These are phyloP conservation scores for Fraxinus velutina DNA, from an alignment of 305 asterid species.

Conservation along the genomic window DNA sequence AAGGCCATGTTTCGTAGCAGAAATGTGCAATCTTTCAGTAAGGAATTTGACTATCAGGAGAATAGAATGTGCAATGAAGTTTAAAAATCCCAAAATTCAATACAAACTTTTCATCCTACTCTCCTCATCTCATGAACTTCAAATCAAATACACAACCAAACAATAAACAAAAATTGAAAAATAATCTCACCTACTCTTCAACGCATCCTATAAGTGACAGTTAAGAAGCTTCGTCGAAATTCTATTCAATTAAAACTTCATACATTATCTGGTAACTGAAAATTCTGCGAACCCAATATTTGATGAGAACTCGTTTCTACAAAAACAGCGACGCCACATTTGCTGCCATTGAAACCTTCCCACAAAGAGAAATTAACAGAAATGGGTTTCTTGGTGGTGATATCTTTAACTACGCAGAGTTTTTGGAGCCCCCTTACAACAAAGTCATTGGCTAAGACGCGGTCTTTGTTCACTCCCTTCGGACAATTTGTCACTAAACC, in stretches of 20 bases:
- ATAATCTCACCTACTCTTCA: not conserved
- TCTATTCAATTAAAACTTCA: slow-evolving; percentile 10
- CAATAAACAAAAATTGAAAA: not conserved
- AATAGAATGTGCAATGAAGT: not conserved
- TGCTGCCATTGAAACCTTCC: slow-evolving; percentile 63
- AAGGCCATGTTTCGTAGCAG: not conserved
- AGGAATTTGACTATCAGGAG: too few species aligned
- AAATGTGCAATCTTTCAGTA: too few species aligned
- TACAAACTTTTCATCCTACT: not conserved
- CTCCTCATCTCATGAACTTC: not conserved
- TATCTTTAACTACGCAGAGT: slow-evolving; percentile 49
- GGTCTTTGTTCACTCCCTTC: slow-evolving; percentile 63
- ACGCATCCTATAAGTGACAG: not conserved
- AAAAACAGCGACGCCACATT: slow-evolving; percentile 61
- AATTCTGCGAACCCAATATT: slow-evolving; percentile 68
- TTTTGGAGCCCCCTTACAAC: slow-evolving; percentile 73
- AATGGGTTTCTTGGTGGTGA: slow-evolving; percentile 49
- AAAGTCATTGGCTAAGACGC: slow-evolving; percentile 65
- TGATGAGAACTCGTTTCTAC: slow-evolving; percentile 51
- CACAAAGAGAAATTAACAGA: slow-evolving; percentile 55
- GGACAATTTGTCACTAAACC: slow-evolving; percentile 60
- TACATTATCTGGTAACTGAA: slow-evolving; percentile 59
- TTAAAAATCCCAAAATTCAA: not conserved
- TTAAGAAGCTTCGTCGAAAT: too few species aligned
- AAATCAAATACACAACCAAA: not conserved